Conservation (phyloP, 2,329 filamentous ascomycete species). For the Xylariaceae sp. region DNA sequence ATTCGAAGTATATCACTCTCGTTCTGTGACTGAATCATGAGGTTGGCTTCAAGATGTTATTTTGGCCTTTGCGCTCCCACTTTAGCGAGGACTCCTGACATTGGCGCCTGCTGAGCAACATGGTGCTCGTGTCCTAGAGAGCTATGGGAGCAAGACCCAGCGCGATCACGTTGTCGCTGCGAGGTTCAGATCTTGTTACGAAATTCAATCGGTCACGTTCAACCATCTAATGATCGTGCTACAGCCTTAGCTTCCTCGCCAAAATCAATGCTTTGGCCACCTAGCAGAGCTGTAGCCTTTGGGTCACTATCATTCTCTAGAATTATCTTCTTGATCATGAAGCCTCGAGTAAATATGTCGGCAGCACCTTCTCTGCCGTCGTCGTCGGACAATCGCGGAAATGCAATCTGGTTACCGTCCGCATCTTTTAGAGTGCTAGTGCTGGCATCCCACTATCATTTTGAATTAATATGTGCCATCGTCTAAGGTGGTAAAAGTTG, state of each 20-base stretch:
- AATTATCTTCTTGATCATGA: constrained; percentile 29
- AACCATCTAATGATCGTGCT: constrained; percentile 1
- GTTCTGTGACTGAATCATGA: no score
- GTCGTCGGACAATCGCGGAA: constrained; percentile 19
- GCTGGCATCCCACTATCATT: constrained; percentile 22
- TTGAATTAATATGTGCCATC: no score
- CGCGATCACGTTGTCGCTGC: no score
- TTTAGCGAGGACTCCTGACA: no score
- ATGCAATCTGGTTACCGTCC: constrained; percentile 19
- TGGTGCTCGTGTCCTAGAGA: no score
- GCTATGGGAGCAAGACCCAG: no score
- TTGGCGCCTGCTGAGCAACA: no score
- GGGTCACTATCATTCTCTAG: constrained; percentile 28
- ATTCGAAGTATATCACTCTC: no score
- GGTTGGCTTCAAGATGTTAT: no score
- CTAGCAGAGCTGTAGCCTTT: constrained; percentile 23
- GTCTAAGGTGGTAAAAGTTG: no score
- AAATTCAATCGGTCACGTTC: not conserved
- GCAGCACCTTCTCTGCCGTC: constrained; percentile 9
- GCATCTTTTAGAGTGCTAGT: constrained; percentile 17
- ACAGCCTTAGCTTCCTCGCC: constrained; percentile 22
- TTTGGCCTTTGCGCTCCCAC: no score
- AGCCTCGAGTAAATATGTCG: constrained; percentile 20
- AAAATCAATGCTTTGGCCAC: constrained; percentile 28
- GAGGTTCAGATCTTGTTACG: not conserved